Conservation (phyloP, 164 flowering plant genomes). For the Stephania cephalantha region DNA sequence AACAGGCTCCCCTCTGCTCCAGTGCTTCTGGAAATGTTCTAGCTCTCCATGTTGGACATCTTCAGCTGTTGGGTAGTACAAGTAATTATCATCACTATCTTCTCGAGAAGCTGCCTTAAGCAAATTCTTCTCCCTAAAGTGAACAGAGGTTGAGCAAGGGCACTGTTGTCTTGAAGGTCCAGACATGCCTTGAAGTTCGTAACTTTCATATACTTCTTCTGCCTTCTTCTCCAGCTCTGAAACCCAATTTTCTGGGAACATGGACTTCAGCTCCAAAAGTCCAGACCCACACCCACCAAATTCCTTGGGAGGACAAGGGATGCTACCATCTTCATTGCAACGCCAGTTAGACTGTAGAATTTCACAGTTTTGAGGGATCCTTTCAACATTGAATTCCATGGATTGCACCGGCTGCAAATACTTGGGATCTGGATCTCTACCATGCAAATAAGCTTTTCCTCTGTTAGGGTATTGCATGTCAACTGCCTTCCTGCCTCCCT, state of each 20-base stretch:
- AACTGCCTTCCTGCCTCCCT: conserved; percentile 25
- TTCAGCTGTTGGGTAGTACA: conserved; percentile 59
- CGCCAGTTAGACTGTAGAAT: conserved; percentile 31
- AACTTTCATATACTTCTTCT: conserved; percentile 28
- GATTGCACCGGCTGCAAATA: not conserved
- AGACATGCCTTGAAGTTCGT: conserved; percentile 16
- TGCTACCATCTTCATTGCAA: conserved; percentile 34
- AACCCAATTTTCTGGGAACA: conserved; percentile 39
- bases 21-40: conserved; percentile 79
- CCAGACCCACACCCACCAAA: conserved; percentile 65
- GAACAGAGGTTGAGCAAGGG: conserved; percentile 32
- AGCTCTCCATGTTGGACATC: conserved; percentile 44
- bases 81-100: conserved; percentile 46
- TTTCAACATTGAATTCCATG: conserved; percentile 1
- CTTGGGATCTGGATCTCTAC: conserved; percentile 5
- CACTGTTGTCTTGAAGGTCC: conserved; percentile 19
- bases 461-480: conserved; percentile 16
- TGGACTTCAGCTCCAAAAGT: conserved; percentile 52
- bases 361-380: conserved; percentile 5
- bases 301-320: conserved; percentile 58
- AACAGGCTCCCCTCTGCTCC: conserved; percentile 83
- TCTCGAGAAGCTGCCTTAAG: conserved; percentile 64
- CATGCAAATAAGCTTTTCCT: conserved; percentile 44
- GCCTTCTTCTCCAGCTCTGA: conserved; percentile 39
- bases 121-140: conserved; percentile 6